Base-by-base conservation (phyloP, 1,139 yeast species). In the Magnusiomyces tetraspermus region DNA sequence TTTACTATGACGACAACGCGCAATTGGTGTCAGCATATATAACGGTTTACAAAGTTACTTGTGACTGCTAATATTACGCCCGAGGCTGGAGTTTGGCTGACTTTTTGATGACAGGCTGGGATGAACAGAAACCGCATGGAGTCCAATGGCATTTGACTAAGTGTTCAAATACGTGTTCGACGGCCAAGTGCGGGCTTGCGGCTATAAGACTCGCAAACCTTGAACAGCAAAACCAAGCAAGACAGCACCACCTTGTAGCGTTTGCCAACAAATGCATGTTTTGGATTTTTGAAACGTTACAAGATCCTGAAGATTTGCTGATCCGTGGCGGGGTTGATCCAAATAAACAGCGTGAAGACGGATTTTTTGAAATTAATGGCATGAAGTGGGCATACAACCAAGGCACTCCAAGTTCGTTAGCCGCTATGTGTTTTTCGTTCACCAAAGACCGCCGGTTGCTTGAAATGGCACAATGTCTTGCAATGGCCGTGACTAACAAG, bases 1-100 rank as follows among this genome's bases (percentile, higher is more conserved):
- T 83, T 49, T 82, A 83, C 65, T 83, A 80, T 59, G 90, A 83
- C 64, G 90, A 83, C 62, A 85, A 83, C 63, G 90, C 89, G 3
- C 90, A 83, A 63, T 82, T 82, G 17, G 83, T 85, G 21, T 75
- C 83, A 60, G 84, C 84, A 11, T 73, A 82, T 61, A 70, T 83
- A 54, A 76, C 83, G 1, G 86, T 87, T 1, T 83, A 79, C 62
- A 88, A 83, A 61, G 87, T 80, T 24, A 82, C 88, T 1, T 78
- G 78, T 0, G 76, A 82, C 58, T 70, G 70, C 59, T 69, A 70
- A 50, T 80, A 71, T 61, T 70, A 83, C 58, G 81, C 78, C 58
- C 74, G 74, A 61, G 85, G 82, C 6, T 72, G 79, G 51, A 85
- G 79, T 60, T 71, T 81, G 61, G 81, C 77, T 47, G 66, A 79